These are phyloP conservation scores for Coprinellus aureogranulatus DNA, from an alignment of 768 basidiomycete genomes.

Conservation along the genomic window DNA sequence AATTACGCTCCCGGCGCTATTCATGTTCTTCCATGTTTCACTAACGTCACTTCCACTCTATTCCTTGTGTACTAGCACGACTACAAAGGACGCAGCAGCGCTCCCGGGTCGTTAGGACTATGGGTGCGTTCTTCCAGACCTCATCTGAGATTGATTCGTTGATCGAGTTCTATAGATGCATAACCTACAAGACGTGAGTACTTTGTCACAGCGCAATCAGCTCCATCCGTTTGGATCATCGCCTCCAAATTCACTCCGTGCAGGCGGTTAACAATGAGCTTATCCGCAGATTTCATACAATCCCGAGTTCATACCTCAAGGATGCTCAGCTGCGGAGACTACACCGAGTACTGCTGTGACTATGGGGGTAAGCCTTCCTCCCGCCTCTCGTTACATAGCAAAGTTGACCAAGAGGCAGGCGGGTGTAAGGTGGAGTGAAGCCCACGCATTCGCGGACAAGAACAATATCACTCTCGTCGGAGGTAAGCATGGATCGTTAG, in stretches of 20 bases:
- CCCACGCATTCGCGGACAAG: constrained; percentile 42
- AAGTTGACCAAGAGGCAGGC: constrained; percentile 26
- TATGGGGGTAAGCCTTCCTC: constrained; percentile 30
- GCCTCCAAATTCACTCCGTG: no score
- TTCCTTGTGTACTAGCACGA: constrained; percentile 38
- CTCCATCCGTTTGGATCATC: no score
- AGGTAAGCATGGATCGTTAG: constrained; percentile 26
- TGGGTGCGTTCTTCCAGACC: no score
- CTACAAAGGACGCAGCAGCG: constrained; percentile 48
- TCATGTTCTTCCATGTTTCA: not conserved
- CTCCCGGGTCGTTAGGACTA: constrained; percentile 39
- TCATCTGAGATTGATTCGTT: not conserved
- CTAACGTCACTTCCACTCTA: constrained; percentile 18
- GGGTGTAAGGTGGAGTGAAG: constrained; percentile 44
- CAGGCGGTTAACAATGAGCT: no score
- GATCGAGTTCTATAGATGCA: constrained; percentile 31
- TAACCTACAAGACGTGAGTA: constrained; percentile 35
- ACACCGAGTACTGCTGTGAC: constrained; percentile 28
- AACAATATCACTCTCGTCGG: constrained; percentile 46
- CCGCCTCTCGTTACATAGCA: not conserved
- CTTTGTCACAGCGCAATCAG: no score
- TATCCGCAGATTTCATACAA: constrained; percentile 40
- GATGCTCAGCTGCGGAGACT: constrained; percentile 23
- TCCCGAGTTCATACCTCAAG: constrained; percentile 33
- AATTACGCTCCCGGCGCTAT: no score